Base-by-base conservation (phyloP, 1,284 basidiomycete genomes). In the Mycosarcoma maydis region DNA sequence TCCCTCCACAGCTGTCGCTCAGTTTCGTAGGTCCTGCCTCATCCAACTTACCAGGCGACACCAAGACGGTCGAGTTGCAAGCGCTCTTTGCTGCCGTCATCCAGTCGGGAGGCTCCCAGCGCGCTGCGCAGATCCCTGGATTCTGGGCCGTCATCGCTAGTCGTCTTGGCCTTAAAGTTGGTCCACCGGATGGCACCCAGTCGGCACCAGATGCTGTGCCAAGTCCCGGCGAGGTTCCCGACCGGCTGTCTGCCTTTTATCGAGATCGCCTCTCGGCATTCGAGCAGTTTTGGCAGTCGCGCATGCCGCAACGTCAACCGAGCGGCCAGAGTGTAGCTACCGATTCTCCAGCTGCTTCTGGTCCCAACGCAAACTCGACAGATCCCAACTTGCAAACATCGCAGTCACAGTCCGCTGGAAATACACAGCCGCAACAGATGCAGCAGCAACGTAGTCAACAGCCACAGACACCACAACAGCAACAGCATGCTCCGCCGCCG, bases 91-190 rank as follows among this genome's bases (percentile, higher is more conserved):
- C 64, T 8, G 68, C 72, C 13, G 75, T 80, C 22, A 59, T 77
- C 24, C 56, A 67, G 10, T 53, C 60, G 2, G 76, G 76, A 23
- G 76, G 76, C 19, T 77, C 77, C 9, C 71, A 72, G 24, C 66
- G 69, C 19, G 54, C 72, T 2, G 59, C 54, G 20, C 42, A 60
- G 23, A 65, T 72, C 20, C 67, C 66, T n/a, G 68, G 64, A 49
- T 77, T 75, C 39, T 80, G 77, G 77, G 71, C 75, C 3, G 68
- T 76, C 20, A 55, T 77, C 11, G 77, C 77, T 0, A 65, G 71
- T 29, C 67, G 73, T 11, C 51, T 80, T 17, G 75, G 74, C 22
- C 64, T 80, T 19, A 75, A 74, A 11, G 72, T 77, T 0, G 73
- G 64, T 0, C 62, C 70, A 20, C 60, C 66, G 13, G 57, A 62